Evolutionary conservation across 805 yeast species (phyloP).

Genomic region (Zygotorulaspora florentina): DNA sequence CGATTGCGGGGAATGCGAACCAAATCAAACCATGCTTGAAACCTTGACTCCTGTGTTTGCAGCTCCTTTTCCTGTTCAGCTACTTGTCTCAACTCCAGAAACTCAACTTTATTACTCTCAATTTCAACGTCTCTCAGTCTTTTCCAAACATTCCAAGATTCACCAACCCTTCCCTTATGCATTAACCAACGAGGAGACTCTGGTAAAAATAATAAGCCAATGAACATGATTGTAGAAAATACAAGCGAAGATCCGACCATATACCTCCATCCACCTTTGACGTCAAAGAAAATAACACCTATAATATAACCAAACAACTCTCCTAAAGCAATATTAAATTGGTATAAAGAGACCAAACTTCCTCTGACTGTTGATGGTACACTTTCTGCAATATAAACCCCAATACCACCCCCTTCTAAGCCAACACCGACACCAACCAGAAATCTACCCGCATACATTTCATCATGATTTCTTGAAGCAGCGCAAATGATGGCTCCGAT

Average conservation of each 20-base stretch:
- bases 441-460: conserved; percentile 58
- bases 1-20: conserved; percentile 54
- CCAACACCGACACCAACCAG: conserved; percentile 63
- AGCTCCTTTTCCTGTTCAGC: conserved; percentile 45
- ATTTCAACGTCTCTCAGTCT: conserved; percentile 47
- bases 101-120: conserved; percentile 46
- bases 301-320: conserved; percentile 62
- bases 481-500: conserved; percentile 59
- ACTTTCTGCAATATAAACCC: conserved; percentile 58
- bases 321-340: conserved; percentile 61
- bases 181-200: conserved; percentile 60
- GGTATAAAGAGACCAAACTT: conserved; percentile 57
- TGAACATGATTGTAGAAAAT: conserved; percentile 48
- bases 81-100: conserved; percentile 52
- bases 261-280: conserved; percentile 58
- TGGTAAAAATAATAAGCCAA: conserved; percentile 52
- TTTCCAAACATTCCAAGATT: conserved; percentile 54
- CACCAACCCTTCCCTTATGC: conserved; percentile 48
- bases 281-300: conserved; percentile 57
- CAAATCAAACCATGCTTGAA: conserved; percentile 47
- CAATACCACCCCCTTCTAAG: conserved; percentile 61
- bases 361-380: conserved; percentile 59
- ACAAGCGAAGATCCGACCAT: conserved; percentile 62
- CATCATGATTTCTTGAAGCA: conserved; percentile 41
- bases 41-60: conserved; percentile 34